These are phyloP conservation scores for Boechera stricta DNA, from an alignment of 345 rosid genomes.

Conservation along the genomic window DNA sequence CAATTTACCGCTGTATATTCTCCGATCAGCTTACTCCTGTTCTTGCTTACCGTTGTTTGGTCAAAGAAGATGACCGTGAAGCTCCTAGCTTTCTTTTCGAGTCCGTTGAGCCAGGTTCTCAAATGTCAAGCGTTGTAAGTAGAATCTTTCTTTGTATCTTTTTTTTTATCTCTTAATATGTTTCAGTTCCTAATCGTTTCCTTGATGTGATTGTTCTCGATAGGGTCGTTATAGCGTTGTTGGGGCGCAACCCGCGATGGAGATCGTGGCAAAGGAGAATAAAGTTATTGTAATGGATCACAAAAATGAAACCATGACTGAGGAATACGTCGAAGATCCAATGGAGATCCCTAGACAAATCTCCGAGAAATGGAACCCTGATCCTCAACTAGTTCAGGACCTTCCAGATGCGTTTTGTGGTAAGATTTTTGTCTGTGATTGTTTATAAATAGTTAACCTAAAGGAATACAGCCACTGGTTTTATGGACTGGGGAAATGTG, in stretches of 20 bases:
- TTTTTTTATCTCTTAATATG: not conserved
- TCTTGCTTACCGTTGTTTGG: conserved; percentile 86
- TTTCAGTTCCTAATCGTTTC: not conserved
- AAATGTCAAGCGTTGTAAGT: conserved; percentile 67
- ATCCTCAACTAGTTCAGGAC: conserved; percentile 63
- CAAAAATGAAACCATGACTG: conserved; percentile 53
- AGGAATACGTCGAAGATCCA: conserved; percentile 79
- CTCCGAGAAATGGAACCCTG: conserved; percentile 82
- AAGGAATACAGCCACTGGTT: conserved; percentile 6
- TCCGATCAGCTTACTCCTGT: conserved; percentile 91
- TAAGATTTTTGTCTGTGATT: conserved; percentile 42
- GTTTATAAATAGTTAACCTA: not conserved
- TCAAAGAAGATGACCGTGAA: conserved; percentile 81
- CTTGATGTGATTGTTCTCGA: conserved; percentile 35
- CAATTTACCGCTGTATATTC: conserved; percentile 72
- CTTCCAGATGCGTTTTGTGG: conserved; percentile 92
- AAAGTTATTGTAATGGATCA: conserved; percentile 80
- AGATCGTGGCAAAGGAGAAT: conserved; percentile 75
- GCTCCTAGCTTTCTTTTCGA: conserved; percentile 92
- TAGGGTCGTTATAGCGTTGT: conserved; percentile 85
- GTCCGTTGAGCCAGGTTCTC: conserved; percentile 74
- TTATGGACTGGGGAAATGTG: not conserved
- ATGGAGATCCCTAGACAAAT: conserved; percentile 70
- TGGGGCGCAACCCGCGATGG: conserved; percentile 84
- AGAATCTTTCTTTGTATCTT: conserved; percentile 14